Percentiles rank a stretch among this genome's conserved stretches.
These are phyloP conservation scores for Scutellaria galericulata DNA, from an alignment of 257 asterid genomes.

Conservation along the genomic window DNA sequence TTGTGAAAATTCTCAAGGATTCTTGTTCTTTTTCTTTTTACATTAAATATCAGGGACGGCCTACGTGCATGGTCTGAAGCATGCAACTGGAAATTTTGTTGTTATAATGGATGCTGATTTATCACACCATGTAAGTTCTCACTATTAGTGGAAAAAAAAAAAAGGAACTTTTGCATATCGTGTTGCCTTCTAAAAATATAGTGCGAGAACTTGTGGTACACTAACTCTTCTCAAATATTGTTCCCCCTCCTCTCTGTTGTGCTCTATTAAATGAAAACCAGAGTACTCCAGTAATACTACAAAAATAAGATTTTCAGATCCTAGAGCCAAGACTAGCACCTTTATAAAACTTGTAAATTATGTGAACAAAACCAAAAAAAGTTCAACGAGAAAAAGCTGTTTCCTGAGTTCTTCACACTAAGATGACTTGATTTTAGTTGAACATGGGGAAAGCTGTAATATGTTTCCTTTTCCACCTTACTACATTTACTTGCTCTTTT, in stretches of 20 bases:
- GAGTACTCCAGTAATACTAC: neutral
- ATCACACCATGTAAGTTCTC: constrained; percentile 92
- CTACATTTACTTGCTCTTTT: constrained; percentile 11
- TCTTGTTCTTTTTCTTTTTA: neutral
- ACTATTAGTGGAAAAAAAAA: no score
- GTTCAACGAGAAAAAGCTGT: no score
- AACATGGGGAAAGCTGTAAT: neutral
- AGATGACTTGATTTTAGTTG: constrained; percentile 14
- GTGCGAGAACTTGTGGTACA: constrained; percentile 3
- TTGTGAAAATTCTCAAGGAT: constrained; percentile 32
- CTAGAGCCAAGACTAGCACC: no score
- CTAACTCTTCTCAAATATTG: constrained; percentile 8
- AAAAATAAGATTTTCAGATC: no score
- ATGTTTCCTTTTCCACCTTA: neutral
- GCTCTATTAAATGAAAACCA: constrained; percentile 16
- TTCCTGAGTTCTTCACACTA: no score
- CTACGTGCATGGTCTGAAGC: constrained; percentile 88
- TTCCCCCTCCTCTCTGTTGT: neutral
- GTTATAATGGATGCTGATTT: constrained; percentile 99
- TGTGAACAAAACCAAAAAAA: no score
- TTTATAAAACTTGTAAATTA: constrained; percentile 7
- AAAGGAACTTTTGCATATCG: no score
- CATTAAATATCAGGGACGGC: constrained; percentile 80
- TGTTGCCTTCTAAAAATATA: constrained; percentile 10
- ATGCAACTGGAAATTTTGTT: constrained; percentile 85